phyloP scores from a whole-genome alignment of 1,139 yeast genomes.

The Debaryomyces psychrophilus region DNA sequence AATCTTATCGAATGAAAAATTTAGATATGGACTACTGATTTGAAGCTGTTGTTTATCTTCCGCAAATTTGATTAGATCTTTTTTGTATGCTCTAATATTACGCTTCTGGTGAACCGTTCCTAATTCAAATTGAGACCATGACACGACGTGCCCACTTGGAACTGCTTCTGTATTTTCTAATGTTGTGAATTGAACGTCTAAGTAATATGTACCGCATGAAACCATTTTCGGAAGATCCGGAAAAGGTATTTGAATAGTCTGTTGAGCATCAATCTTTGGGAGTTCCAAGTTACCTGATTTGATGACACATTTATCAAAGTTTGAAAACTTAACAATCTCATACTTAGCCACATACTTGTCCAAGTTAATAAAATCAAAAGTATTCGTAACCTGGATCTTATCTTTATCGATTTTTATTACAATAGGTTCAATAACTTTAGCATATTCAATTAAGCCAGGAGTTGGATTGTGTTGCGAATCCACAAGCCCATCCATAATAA shows the following conservation, averaged over 20 bases:
- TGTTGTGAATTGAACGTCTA: slow-evolving; percentile 15
- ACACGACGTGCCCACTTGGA: slow-evolving; percentile 24
- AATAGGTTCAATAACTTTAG: slow-evolving; percentile 33
- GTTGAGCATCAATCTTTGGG: slow-evolving; percentile 11
- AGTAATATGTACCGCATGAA: not conserved
- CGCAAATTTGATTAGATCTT: not conserved
- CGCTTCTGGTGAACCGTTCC: not conserved
- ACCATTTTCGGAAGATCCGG: slow-evolving; percentile 4
- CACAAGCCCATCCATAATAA: slow-evolving; percentile 38
- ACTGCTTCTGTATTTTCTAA: slow-evolving; percentile 12
- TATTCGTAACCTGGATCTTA: slow-evolving; percentile 14
- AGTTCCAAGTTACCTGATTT: slow-evolving; percentile 11
- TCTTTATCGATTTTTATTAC: slow-evolving; percentile 15
- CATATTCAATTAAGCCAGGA: slow-evolving; percentile 34
- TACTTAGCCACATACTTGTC: slow-evolving; percentile 10
- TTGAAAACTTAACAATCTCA: slow-evolving; percentile 9
- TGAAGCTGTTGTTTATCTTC: not conserved
- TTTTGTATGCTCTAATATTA: not conserved
- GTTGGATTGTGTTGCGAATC: slow-evolving; percentile 34
- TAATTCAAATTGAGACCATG: slow-evolving; percentile 26
- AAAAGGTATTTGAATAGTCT: slow-evolving; percentile 3
- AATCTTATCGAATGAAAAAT: slow-evolving; percentile 12
- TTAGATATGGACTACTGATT: not conserved
- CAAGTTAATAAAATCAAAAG: slow-evolving; percentile 18
- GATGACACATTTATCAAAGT: slow-evolving; percentile 11